phyloP scores from a whole-genome alignment of 176 grass and related monocot species.

The Stipa capillata region DNA sequence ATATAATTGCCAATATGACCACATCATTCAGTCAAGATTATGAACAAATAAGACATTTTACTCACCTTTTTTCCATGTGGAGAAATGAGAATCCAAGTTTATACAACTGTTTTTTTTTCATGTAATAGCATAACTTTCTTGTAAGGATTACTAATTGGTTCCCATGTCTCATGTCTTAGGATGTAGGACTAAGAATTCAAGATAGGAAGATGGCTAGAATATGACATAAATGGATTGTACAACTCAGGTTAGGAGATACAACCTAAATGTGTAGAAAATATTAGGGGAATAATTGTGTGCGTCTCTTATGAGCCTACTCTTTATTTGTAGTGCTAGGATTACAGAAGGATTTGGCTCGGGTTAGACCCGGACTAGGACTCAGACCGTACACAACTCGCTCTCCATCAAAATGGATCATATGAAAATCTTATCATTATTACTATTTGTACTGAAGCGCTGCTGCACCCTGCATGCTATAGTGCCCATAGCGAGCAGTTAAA shows the following conservation, averaged over 20 bases:
- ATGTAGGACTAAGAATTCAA: background rate
- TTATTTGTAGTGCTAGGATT: background rate
- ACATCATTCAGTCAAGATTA: background rate
- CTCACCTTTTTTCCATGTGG: background rate
- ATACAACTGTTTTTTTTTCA: background rate
- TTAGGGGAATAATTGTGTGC: background rate
- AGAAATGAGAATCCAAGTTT: background rate
- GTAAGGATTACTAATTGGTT: background rate
- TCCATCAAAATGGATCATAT: background rate
- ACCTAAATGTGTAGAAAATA: background rate
- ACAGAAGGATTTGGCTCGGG: background rate
- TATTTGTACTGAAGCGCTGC: background rate
- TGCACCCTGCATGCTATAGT: background rate
- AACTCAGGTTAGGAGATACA: background rate
- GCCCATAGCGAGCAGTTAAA: background rate
- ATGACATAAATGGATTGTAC: background rate
- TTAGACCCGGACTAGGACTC: background rate
- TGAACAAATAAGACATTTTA: background rate
- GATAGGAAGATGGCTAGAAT: background rate
- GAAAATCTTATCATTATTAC: background rate
- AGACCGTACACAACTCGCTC: background rate
- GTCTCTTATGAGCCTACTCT: background rate
- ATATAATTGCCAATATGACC: background rate
- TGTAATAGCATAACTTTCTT: background rate
- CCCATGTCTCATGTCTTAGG: background rate